Base-by-base conservation (phyloP, 2,329 filamentous ascomycete genomes). In the Malbranchea cinnamomea region DNA sequence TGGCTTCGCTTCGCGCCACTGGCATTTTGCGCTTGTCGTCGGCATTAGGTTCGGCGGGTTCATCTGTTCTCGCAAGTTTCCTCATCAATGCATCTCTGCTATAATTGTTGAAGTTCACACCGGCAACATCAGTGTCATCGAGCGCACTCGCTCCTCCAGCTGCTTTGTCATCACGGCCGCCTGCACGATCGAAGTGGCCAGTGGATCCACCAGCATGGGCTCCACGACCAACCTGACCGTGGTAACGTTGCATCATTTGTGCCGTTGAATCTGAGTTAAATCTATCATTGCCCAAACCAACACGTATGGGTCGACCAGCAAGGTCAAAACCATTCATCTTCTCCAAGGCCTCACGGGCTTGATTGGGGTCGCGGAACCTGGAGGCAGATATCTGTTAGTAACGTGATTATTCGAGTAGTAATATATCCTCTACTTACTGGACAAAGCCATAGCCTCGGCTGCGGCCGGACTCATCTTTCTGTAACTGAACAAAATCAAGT, bases 241-340 rank as follows among this genome's bases (percentile, higher is more conserved):
- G 79, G 65, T 92, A 91, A 60, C 83, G 83, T 64, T 91, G 83
- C 52, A 92, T 65, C 18, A 53, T 92, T 72, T 27, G 24, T 61
- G 82, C 85, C 56, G 83, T 79, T 59, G 83, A 93, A 63, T 95
- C 89, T 50, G 85, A 80, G 60, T 85, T 95, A 62, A 95, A 95
- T 73, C 95, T 95, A 80, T 98, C 89, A 65, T 94, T 98, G 60
- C 89, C 89, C 64, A 98, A 82, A 59, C 89, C 89, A 57, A 98
- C 91, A 53, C 89, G 84, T 56, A 98, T 95, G 41, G 85, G 84
- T 54, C 89, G 85, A 59, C 85, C 85, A 48, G 89, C 89, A 45
- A 98, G 75, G 60, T 95, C 89, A 62, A 95, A 98, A 41, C 87
- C 85, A 60, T 98, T 98, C 87, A 98, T 94, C 62, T 94, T 93